phyloP scores from a whole-genome alignment of 202 grass and related monocot species.

The Schoenoplectus triqueter region DNA sequence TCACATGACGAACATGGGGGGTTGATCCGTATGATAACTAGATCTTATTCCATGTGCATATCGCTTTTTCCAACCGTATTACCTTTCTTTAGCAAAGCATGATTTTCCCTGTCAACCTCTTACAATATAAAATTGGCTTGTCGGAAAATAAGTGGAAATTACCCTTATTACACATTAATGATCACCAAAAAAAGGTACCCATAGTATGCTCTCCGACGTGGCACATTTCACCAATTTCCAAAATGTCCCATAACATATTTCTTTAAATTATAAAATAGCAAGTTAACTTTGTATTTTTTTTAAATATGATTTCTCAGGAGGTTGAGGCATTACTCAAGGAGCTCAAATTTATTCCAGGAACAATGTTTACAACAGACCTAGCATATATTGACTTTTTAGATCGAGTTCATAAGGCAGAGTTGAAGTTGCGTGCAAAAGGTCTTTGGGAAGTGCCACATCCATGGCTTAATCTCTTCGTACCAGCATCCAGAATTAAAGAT shows the following conservation, averaged over 20 bases:
- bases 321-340: conserved; percentile 70
- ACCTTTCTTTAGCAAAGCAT: conserved; percentile 29
- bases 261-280: background rate
- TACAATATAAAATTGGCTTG: conserved; percentile 36
- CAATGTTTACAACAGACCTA: conserved; percentile 88
- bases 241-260: no score
- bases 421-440: conserved; percentile 77
- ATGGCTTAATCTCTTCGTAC: conserved; percentile 98
- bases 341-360: conserved; percentile 67
- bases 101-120: conserved; percentile 40
- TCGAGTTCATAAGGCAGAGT: conserved; percentile 88
- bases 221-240: background rate
- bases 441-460: conserved; percentile 97
- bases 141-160: conserved; percentile 35
- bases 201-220: conserved; percentile 2
- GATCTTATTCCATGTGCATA: conserved; percentile 46
- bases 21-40: conserved; percentile 35
- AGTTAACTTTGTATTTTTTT: background rate
- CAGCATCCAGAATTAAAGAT: conserved; percentile 80
- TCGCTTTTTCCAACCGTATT: conserved; percentile 30
- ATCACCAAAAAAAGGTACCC: background rate
- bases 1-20: conserved; percentile 51
- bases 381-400: conserved; percentile 82
- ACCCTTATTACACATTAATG: background rate
- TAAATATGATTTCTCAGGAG: conserved; percentile 41